These are phyloP conservation scores for Aspergillus udagawae DNA, from an alignment of 2,329 filamentous ascomycete genomes.

Conservation along the genomic window DNA sequence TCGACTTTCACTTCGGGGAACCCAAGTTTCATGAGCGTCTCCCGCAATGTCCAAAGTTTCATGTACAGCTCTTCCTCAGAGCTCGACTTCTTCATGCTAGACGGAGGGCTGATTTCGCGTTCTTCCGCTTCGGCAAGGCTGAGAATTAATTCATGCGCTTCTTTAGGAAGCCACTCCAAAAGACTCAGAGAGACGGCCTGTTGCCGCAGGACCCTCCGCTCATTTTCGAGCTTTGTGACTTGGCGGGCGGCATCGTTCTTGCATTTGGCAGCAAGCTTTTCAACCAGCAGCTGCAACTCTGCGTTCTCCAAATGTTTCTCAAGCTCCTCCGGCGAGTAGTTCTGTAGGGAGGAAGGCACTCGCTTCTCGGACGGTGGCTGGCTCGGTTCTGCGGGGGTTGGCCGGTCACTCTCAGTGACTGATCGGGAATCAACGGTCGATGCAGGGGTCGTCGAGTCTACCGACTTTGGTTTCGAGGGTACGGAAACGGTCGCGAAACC, in stretches of 20 bases:
- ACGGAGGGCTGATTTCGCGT: conserved; percentile 32
- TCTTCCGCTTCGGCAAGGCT: conserved; percentile 52
- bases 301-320: conserved; percentile 84
- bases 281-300: conserved; percentile 82
- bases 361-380: conserved; percentile 12
- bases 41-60: conserved; percentile 79
- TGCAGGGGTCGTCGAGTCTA: conserved; percentile 30
- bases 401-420: conserved; percentile 29
- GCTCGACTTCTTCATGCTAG: conserved; percentile 37
- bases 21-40: conserved; percentile 64
- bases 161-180: conserved; percentile 74
- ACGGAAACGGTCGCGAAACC: conserved; percentile 93
- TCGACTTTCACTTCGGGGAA: conserved; percentile 64
- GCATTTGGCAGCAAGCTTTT: conserved; percentile 75
- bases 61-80: conserved; percentile 74
- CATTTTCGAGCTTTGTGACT: conserved; percentile 73
- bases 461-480: conserved; percentile 70
- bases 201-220: conserved; percentile 73
- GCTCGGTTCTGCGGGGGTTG: conserved; percentile 17
- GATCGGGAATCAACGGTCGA: conserved; percentile 25
- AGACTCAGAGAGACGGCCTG: conserved; percentile 71
- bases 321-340: conserved; percentile 79
- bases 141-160: conserved; percentile 73
- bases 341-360: conserved; percentile 40
- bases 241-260: conserved; percentile 76